Evolutionary conservation across 805 yeast genomes (phyloP).

Genomic region (Ogataea siamensis): DNA sequence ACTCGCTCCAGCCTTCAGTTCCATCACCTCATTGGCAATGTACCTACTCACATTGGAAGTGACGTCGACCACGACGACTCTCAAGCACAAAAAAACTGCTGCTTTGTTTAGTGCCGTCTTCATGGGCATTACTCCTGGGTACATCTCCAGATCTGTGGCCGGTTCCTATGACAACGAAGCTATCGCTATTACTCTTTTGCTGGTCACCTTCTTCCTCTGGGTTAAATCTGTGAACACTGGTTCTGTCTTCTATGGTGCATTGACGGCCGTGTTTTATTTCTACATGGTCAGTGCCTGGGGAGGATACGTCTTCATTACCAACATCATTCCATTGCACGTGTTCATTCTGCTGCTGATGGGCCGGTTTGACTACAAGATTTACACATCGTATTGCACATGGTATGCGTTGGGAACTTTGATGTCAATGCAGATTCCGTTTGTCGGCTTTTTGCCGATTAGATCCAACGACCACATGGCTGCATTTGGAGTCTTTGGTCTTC

Average conservation of each 20-base stretch:
- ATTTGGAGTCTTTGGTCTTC: constrained; percentile 91
- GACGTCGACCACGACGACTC: constrained; percentile 55
- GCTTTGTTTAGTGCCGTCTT: constrained; percentile 91
- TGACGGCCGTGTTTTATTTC: constrained; percentile 86
- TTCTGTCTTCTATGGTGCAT: constrained; percentile 76
- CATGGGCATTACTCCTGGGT: constrained; percentile 98
- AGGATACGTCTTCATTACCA: constrained; percentile 98
- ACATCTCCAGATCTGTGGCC: constrained; percentile 96
- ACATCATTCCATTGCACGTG: constrained; percentile 92
- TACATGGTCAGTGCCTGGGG: constrained; percentile 99
- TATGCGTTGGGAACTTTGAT: constrained; percentile 96
- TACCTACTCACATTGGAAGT: constrained; percentile 85
- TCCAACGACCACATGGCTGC: constrained; percentile 99
- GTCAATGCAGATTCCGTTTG: constrained; percentile 99
- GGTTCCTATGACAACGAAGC: constrained; percentile 99
- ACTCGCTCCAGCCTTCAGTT: constrained; percentile 95
- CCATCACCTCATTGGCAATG: constrained; percentile 86
- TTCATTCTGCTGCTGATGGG: constrained; percentile 93
- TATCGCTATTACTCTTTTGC: constrained; percentile 90
- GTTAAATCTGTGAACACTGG: constrained; percentile 91
- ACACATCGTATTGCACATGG: constrained; percentile 95
- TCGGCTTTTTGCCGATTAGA: constrained; percentile 93
- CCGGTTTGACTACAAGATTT: constrained; percentile 76
- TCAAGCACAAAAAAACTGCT: constrained; percentile 49
- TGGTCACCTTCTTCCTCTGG: constrained; percentile 97